These are phyloP conservation scores for Macrophomina pseudophaseolina DNA, from an alignment of 2,329 filamentous ascomycete genomes.

Conservation along the genomic window DNA sequence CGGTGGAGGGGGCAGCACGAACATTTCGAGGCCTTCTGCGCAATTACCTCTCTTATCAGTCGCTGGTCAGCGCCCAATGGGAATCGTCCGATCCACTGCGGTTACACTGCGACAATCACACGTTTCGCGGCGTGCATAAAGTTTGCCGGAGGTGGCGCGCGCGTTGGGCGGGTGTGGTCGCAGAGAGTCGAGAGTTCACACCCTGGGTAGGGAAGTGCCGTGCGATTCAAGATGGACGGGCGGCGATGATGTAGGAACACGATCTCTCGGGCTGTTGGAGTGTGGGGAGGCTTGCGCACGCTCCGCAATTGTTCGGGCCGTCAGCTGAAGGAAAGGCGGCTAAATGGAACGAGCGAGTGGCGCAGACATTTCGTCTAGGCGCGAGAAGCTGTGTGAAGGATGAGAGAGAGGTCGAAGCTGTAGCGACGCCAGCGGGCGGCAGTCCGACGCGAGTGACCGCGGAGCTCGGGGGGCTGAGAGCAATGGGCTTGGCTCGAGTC, in stretches of 20 bases:
- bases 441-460: not conserved
- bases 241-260: conserved; percentile 26
- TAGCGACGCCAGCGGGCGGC: not conserved
- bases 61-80: conserved; percentile 23
- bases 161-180: conserved; percentile 2
- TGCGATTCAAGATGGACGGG: conserved; percentile 21
- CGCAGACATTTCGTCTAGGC: conserved; percentile 1
- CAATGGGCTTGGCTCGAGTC: conserved; percentile 20
- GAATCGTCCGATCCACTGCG: conserved; percentile 13
- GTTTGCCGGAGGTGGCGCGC: conserved; percentile 13
- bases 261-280: conserved; percentile 13
- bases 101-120: conserved; percentile 15
- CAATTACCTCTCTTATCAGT: conserved; percentile 20
- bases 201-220: not conserved
- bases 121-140: conserved; percentile 21
- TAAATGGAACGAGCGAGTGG: conserved; percentile 24
- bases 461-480: conserved; percentile 21
- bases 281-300: conserved; percentile 25
- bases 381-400: not conserved
- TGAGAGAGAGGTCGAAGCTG: not conserved
- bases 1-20: conserved; percentile 27
- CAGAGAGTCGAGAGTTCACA: conserved; percentile 10
- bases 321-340: conserved; percentile 20
- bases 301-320: conserved; percentile 23
- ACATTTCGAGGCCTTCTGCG: conserved; percentile 20